Conservation (phyloP, 169 alveolate genomes). For the Eimeria brunetti region DNA sequence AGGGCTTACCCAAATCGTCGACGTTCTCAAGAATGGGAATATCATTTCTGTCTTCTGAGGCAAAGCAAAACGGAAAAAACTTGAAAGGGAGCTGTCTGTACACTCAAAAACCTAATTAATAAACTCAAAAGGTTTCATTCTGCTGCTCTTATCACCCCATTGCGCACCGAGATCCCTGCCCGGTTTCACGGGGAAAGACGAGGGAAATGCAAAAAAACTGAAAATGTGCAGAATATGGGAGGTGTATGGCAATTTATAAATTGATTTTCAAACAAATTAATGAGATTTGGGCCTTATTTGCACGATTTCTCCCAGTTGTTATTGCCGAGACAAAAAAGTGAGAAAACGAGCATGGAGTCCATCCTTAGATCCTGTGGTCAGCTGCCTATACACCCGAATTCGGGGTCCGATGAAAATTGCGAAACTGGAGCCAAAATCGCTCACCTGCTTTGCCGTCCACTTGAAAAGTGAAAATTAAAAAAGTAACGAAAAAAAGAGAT, state of each 20-base stretch:
- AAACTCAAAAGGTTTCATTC: background rate
- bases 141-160: background rate
- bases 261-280: too few species aligned
- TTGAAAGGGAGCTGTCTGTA: too few species aligned
- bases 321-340: too few species aligned
- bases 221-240: background rate
- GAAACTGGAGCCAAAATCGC: background rate
- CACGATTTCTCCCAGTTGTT: background rate
- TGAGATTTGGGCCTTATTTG: background rate
- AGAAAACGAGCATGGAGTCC: background rate
- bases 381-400: background rate
- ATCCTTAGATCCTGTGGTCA: background rate
- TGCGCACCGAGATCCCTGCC: background rate
- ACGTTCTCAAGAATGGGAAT: background rate
- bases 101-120: background rate
- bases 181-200: background rate
- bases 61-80: background rate
- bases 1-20: background rate
- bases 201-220: background rate
- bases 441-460: background rate
- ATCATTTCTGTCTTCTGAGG: slow-evolving; percentile 11
- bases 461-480: background rate
- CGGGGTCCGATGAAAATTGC: background rate
- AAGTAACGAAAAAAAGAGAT: background rate
- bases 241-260: background rate